Conservation (phyloP, 208 protist genomes). For the Trypanosoma cruzi region DNA sequence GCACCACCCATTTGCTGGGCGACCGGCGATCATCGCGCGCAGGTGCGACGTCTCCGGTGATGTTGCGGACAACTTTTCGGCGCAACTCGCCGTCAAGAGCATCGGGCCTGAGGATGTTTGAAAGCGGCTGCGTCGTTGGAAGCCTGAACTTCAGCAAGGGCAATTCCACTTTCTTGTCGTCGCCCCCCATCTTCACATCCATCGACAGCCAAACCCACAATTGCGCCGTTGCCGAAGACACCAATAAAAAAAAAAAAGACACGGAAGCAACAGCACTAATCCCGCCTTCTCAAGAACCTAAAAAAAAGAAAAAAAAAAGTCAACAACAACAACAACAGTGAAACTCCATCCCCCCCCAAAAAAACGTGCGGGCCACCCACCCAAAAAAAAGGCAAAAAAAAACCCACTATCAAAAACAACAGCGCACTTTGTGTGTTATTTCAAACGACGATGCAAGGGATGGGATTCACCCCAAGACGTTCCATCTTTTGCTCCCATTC, state of each 20-base stretch:
- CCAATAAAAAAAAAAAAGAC: neutral
- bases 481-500: constrained; percentile 74
- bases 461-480: constrained; percentile 67
- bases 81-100: constrained; percentile 86
- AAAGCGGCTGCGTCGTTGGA: constrained; percentile 15
- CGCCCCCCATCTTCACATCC: neutral
- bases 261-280: neutral
- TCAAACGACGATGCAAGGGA: constrained; percentile 70
- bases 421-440: neutral
- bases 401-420: neutral
- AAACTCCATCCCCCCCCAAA: neutral
- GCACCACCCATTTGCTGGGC: neutral
- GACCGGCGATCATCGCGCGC: constrained; percentile 1
- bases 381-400: constrained; percentile 4
- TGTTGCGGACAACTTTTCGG: constrained; percentile 60
- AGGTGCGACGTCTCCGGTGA: constrained; percentile 25
- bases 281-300: neutral
- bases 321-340: no score
- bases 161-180: constrained; percentile 7
- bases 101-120: constrained; percentile 70
- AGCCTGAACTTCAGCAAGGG: constrained; percentile 57
- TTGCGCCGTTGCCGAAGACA: neutral
- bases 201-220: no score
- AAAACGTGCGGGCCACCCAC: neutral
- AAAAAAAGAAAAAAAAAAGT: neutral